These are phyloP conservation scores for Henckelia pumila DNA, from an alignment of 257 asterid species.

Conservation along the genomic window DNA sequence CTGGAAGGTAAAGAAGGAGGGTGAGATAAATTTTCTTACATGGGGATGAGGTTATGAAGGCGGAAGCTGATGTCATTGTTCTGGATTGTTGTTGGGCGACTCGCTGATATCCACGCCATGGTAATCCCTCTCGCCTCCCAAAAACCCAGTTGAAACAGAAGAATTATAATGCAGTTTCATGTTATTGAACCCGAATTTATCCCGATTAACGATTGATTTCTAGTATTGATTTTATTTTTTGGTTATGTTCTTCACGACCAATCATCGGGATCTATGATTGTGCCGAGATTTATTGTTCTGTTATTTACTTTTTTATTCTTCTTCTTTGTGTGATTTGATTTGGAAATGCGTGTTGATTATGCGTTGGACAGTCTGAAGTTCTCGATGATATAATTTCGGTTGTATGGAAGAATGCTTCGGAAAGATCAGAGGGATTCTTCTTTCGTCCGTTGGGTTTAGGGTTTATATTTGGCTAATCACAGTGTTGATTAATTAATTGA, in stretches of 20 bases:
- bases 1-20: too few species aligned
- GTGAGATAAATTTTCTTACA: too few species aligned
- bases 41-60: background rate
- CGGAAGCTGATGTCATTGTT: conserved; percentile 23
- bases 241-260: conserved; percentile 13
- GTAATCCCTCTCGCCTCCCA: conserved; percentile 21
- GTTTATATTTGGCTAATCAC: conserved; percentile 3
- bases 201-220: background rate
- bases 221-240: background rate
- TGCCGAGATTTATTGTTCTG: background rate
- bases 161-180: background rate
- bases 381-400: background rate
- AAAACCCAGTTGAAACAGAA: background rate
- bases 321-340: background rate
- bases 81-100: conserved; percentile 20
- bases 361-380: background rate
- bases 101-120: conserved; percentile 34
- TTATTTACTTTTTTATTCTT: background rate
- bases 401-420: background rate
- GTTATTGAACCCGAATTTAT: background rate
- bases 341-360: background rate
- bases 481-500: background rate
- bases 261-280: conserved; percentile 1
- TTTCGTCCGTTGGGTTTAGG: background rate
- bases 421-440: background rate